Base-by-base conservation (phyloP, 495 filamentous ascomycete species). In the Cryomyces antarcticus region DNA sequence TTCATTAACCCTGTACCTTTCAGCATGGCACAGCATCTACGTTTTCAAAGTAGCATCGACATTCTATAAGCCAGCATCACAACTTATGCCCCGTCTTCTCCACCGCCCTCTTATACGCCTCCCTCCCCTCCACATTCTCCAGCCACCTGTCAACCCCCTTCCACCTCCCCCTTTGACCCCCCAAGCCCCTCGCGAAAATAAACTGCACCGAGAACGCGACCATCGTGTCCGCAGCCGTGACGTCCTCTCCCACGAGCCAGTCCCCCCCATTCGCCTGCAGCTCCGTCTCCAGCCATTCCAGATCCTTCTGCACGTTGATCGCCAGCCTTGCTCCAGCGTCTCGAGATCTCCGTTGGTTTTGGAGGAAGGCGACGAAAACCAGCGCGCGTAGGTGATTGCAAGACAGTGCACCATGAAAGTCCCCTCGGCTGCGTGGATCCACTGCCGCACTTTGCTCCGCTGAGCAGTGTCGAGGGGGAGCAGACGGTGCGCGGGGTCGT, bases 391-490 rank as follows among this genome's bases (percentile, higher is more conserved):
- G 35, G 57, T 36, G 7, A 61, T 51, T 5, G 60, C 49, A 7
- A 65, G 53, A 10, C 42, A 46, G 38, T 63, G 60, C 29, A 63
- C 29, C 46, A 59, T 46, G 41, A 59, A 58, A 9, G 56, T 59
- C 1, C 49, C 61, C 51, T 65, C 60, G 4, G 62, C 58, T 4
- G 60, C 57, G 44, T 62, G 55, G 36, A 65, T 48, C 45, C 50
- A 64, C 38, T 56, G 49, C n/a, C 49, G 49, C 11, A 56, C 51
- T 34, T 52, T 43, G 35, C 50, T 46, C 7, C 58, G 50, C 12
- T 49, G 35, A 12, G 28, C 9, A 4, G 41, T 40, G 30, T 54
- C 40, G 4, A 42, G 31, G 2, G 58, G 57, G 10, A 62, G 43
- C 12, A 65, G 40, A n/a, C 45, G 35, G 38, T 52, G 43, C 11